A percentile compares a stretch with the other conserved stretches of the same genome.
Evolutionary conservation across 164 flowering plant genomes (phyloP).

Genomic region (Malania oleifera): DNA sequence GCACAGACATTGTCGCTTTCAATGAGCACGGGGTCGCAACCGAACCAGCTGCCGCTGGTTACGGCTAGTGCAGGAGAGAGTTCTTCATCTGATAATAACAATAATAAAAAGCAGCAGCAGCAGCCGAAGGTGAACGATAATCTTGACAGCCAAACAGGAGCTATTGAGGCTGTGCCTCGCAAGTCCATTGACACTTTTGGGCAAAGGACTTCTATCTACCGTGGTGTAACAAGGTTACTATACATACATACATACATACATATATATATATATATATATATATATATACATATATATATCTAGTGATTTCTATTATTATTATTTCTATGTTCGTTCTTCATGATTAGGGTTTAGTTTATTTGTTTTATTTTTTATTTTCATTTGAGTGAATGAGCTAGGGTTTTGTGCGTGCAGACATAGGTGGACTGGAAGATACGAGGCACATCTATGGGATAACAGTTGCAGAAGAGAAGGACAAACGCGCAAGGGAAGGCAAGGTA

Average conservation of each 20-base stretch:
- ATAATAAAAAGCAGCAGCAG: slow-evolving; percentile 13
- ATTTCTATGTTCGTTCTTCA: neutral
- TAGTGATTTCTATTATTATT: neutral
- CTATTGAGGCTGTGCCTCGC: slow-evolving; percentile 57
- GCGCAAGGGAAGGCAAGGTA: slow-evolving; percentile 95
- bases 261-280: too few species aligned
- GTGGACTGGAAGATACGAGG: slow-evolving; percentile 98
- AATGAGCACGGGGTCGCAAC: slow-evolving; percentile 60
- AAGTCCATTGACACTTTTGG: slow-evolving; percentile 88
- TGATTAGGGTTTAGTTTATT: neutral
- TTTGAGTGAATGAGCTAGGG: neutral
- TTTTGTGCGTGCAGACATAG: slow-evolving; percentile 56
- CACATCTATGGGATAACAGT: slow-evolving; percentile 97
- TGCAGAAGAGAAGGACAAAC: slow-evolving; percentile 97
- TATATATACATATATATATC: too few species aligned
- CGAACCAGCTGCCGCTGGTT: slow-evolving; percentile 32
- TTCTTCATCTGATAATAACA: slow-evolving; percentile 34
- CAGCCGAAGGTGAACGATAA: neutral
- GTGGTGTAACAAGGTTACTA: slow-evolving; percentile 86
- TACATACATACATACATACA: neutral
- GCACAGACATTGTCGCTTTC: slow-evolving; percentile 64
- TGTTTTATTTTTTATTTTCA: neutral
- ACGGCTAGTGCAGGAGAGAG: slow-evolving; percentile 28
- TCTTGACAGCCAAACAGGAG: slow-evolving; percentile 39
- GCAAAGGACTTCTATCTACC: slow-evolving; percentile 90